Conservation (phyloP, 164 flowering plant species). For the Vitis vinifera region ASM3070453v1 NC_081818.1:29095501-29096000, state of each 20-base stretch:
- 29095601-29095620: slow-evolving; percentile 73
- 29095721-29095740: slow-evolving; percentile 67
- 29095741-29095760: slow-evolving; percentile 96
- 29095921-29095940: slow-evolving; percentile 90
- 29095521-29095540: slow-evolving; percentile 52
- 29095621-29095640: slow-evolving; percentile 95
- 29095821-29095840: slow-evolving; percentile 83
- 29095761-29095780: slow-evolving; percentile 99
- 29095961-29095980: slow-evolving; percentile 92
- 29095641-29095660: slow-evolving; percentile 88
- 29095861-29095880: slow-evolving; percentile 86
- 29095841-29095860: slow-evolving; percentile 94
- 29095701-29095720: slow-evolving; percentile 98
- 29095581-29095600: slow-evolving; percentile 70
- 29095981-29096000: slow-evolving; percentile 78
- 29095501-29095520: slow-evolving; percentile 73
- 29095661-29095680: slow-evolving; percentile 75
- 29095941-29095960: slow-evolving; percentile 61
- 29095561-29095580: slow-evolving; percentile 75
- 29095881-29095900: slow-evolving; percentile 96
- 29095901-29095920: slow-evolving; percentile 86
- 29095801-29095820: slow-evolving; percentile 88
- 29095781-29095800: slow-evolving; percentile 83
- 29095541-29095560: slow-evolving; percentile 79
- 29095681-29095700: slow-evolving; percentile 98